Evolutionary conservation across 352 stramenopile species (phyloP).

Genomic region (Phytopythium montanum): DNA sequence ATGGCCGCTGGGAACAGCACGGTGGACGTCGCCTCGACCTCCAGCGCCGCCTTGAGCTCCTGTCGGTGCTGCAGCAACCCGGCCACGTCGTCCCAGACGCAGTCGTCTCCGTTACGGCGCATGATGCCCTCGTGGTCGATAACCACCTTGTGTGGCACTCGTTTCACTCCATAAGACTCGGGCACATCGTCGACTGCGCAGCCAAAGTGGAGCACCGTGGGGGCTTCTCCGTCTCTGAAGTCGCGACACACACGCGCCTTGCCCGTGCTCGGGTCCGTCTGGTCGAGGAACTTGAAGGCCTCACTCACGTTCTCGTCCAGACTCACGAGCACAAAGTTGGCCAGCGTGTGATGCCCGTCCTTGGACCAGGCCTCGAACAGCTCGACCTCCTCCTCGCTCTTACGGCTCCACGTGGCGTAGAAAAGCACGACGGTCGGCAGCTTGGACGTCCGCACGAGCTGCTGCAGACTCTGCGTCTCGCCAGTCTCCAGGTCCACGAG

Average conservation of each 20-base stretch:
- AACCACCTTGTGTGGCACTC: constrained; percentile 46
- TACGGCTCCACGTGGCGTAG: constrained; percentile 63
- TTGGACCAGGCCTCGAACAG: constrained; percentile 58
- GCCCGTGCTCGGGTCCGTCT: constrained; percentile 26
- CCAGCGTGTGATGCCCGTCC: constrained; percentile 30
- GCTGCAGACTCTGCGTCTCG: constrained; percentile 25
- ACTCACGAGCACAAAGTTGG: constrained; percentile 65
- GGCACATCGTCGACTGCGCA: constrained; percentile 31
- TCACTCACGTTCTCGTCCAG: constrained; percentile 55
- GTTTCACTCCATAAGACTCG: constrained; percentile 46
- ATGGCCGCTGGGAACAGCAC: constrained; percentile 26
- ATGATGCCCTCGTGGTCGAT: constrained; percentile 44
- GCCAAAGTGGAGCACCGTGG: constrained; percentile 54
- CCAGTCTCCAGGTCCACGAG: constrained; percentile 54
- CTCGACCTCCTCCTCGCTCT: constrained; percentile 47
- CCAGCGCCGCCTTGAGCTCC: constrained; percentile 20
- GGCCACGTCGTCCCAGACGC: constrained; percentile 60
- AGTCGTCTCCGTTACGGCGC: constrained; percentile 50
- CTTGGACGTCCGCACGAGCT: constrained; percentile 28
- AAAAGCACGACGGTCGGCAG: constrained; percentile 49
- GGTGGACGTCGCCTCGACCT: constrained; percentile 13
- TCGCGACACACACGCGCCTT: constrained; percentile 50
- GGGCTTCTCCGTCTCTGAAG: constrained; percentile 33
- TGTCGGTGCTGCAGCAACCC: constrained; percentile 35
- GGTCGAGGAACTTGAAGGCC: constrained; percentile 45